Conservation (phyloP, 2,329 filamentous ascomycete species). For the Bisporella sp. region DNA sequence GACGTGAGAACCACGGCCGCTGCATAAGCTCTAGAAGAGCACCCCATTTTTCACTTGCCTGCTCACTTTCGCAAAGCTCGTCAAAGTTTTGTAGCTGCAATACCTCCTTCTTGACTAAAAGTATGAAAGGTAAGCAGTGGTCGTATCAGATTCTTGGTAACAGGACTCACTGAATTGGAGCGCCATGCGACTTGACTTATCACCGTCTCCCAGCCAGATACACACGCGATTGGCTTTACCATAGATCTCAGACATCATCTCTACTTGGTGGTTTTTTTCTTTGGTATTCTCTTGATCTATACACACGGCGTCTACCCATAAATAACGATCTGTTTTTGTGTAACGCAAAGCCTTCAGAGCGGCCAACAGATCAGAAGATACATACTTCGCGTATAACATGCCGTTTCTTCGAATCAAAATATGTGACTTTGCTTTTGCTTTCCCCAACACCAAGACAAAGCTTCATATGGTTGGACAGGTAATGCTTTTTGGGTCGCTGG, state of each 20-base stretch:
- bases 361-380: no score
- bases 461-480: no score
- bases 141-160: no score
- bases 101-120: slow-evolving; percentile 20
- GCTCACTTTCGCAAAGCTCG: slow-evolving; percentile 17
- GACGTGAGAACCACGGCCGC: slow-evolving; percentile 29
- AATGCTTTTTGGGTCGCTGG: no score
- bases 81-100: slow-evolving; percentile 28
- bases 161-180: slow-evolving; percentile 22
- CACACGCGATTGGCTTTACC: slow-evolving; percentile 18
- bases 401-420: no score
- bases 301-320: slow-evolving; percentile 32
- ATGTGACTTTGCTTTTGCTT: no score
- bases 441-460: no score
- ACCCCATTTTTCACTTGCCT: slow-evolving; percentile 24
- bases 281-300: slow-evolving; percentile 25
- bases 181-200: slow-evolving; percentile 21
- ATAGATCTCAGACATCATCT: slow-evolving; percentile 30
- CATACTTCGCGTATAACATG: no score
- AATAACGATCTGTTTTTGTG: slow-evolving; percentile 1
- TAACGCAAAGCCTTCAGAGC: no score
- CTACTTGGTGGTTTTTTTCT: slow-evolving; percentile 30
- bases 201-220: slow-evolving; percentile 26
- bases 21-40: slow-evolving; percentile 29
- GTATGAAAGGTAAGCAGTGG: no score